Conservation (phyloP, 306 rosid genomes). For the Prinsepia uniflora region DNA sequence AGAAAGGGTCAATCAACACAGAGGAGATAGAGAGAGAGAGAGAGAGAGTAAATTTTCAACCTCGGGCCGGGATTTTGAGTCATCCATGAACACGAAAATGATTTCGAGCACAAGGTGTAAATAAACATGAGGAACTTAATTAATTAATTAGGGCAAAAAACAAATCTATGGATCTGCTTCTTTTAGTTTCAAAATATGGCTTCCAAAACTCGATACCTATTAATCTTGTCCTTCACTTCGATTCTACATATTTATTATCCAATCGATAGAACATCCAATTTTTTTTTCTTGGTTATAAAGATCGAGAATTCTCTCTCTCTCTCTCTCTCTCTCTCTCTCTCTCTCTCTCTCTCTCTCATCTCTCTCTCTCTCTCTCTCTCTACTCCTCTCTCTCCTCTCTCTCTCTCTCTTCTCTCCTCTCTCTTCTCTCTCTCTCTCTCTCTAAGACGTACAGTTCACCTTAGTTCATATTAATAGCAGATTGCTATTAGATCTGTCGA, state of each 20-base stretch:
- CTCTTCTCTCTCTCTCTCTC: not conserved
- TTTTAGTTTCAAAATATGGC: not conserved
- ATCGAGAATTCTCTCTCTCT: not conserved
- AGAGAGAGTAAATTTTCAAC: not conserved
- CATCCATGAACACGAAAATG: not conserved
- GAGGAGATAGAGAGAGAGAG: not conserved
- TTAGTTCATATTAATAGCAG: not conserved
- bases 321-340: not conserved
- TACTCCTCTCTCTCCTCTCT: not conserved
- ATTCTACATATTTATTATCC: not conserved
- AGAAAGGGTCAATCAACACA: not conserved
- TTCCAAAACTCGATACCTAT: not conserved
- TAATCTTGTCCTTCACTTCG: not conserved
- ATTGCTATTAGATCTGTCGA: not conserved
- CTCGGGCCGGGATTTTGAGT: not conserved
- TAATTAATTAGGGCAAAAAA: not conserved
- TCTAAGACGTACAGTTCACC: not conserved
- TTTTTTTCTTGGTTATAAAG: not conserved
- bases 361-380: not conserved
- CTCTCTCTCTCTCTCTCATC: not conserved
- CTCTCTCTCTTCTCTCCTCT: not conserved
- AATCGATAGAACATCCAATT: not conserved
- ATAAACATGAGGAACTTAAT: not conserved
- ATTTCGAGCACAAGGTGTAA: not conserved
- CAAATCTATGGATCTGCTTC: not conserved